phyloP scores from a whole-genome alignment of 345 rosid genomes.

The Chamaenerion angustifolium region DNA sequence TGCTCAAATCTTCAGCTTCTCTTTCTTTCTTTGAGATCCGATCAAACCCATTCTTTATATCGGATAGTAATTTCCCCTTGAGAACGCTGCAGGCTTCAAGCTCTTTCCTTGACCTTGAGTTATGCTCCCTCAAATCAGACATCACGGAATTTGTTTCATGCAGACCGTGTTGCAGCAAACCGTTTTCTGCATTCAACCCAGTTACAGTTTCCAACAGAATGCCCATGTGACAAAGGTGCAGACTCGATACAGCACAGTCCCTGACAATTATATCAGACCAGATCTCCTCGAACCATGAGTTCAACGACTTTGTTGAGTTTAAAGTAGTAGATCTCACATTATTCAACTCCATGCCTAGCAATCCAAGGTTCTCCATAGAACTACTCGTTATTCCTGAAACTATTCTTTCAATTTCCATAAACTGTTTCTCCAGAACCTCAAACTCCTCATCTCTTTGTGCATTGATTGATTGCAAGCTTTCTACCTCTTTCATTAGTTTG shows the following conservation, averaged over 20 bases:
- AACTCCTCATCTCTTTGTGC: conserved; percentile 35
- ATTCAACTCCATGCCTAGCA: conserved; percentile 32
- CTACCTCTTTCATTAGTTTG: conserved; percentile 34
- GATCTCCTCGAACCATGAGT: conserved; percentile 69
- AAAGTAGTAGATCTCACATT: conserved; percentile 34
- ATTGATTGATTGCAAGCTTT: conserved; percentile 40
- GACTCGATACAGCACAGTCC: conserved; percentile 81
- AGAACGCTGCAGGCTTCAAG: conserved; percentile 60
- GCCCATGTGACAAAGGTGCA: conserved; percentile 90
- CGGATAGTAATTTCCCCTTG: conserved; percentile 68
- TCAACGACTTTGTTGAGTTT: conserved; percentile 38
- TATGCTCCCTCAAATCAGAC: conserved; percentile 60
- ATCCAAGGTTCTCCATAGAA: conserved; percentile 26
- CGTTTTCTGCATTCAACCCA: conserved; percentile 72
- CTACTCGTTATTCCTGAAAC: conserved; percentile 30
- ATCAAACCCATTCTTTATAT: conserved; percentile 69
- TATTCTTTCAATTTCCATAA: conserved; percentile 45
- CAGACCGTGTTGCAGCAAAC: conserved; percentile 74
- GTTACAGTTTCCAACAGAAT: conserved; percentile 68
- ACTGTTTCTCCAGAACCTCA: conserved; percentile 48
- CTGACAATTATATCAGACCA: conserved; percentile 85
- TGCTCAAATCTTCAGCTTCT: conserved; percentile 44
- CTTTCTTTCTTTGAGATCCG: conserved; percentile 70
- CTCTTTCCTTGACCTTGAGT: conserved; percentile 57
- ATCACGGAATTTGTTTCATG: conserved; percentile 52